Base-by-base conservation (phyloP, 352 stramenopile species). In the Phytophthora agathidicida region DNA sequence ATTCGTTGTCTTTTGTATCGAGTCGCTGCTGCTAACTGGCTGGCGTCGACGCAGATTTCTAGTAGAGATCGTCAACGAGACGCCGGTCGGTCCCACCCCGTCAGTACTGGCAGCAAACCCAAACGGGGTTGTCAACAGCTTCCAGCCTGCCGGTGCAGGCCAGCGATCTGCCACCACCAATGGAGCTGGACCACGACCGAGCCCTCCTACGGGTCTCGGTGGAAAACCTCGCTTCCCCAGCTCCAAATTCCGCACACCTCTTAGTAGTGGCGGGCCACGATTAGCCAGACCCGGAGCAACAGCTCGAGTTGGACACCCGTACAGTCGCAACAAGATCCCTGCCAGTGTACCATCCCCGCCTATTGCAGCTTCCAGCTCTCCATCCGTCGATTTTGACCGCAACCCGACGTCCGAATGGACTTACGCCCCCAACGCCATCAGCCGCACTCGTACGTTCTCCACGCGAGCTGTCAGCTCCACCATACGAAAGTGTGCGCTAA, bases 11-110 rank as follows among this genome's bases (percentile, higher is more conserved):
- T 35, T n/a, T 17, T 17, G n/a, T n/a, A n/a, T n/a, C n/a, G n/a
- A n/a, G n/a, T n/a, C n/a, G n/a, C n/a, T n/a, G n/a, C n/a, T n/a
- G n/a, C n/a, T n/a, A n/a, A n/a, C n/a, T 49, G 4, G 11, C 11
- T 51, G 48, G 14, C 36, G 33, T 33, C 37, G 50, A 23, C 14
- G 35, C 51, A 94, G 82, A 52, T 91, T 89, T 46, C 56, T 91
- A 24, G 60, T 94, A 5, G 84, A 94, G 19, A 72, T 93, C 38
- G 51, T 92, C 57, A 85, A 91, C 51, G 63, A 78, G 38, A 85
- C 68, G 16, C 82, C 82, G 0, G 46, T 91, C 19, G 23, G 56
- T 5, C 56, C 67, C 8, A 46, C 24, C 8, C 5, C 26, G 7
- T 55, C 45, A 23, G 24, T 24, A 9, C 41, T 55, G 19, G 17